Evolutionary conservation across 2,329 filamentous ascomycete genomes (phyloP), one percentile per base, ranked within the genome.

Genomic region (Talaromyces islandicus): DNA sequence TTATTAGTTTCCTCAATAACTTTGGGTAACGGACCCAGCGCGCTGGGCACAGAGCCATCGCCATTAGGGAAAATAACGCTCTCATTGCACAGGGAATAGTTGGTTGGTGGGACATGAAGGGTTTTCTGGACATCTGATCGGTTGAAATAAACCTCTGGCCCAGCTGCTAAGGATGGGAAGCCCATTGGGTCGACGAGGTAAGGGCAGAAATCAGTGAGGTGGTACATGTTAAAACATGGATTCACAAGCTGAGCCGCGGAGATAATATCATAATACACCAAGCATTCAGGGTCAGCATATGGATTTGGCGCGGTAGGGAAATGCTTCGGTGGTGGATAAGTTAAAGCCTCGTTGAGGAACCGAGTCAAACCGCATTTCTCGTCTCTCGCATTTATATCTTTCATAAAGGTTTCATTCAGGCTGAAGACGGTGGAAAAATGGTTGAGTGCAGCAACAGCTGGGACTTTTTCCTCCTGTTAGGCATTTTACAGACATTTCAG

Each of bases 201-300:
- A 0, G 90, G 90, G 69, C 90, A 94, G 12, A 86, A 88, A 4
- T 85, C 86, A 1, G 84, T 84, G 12, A 93, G 82, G 57, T 89
- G 84, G 74, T 93, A 93, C 11, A 89, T 77, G 70, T 91, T 85
- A 74, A 89, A 95, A 77, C 91, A 94, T 0, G 90, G 90, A 75
- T 94, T 94, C 35, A 84, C 72, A 1, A 77, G 68, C 5, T 77
- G 63, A 7, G 81, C 81, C 29, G 85, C 87, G 0, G 78, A 65
- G 66, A 77, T 77, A 35, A 90, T 82, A 25, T 82, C 76, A 59
- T 80, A 71, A 67, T 81, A 88, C 19, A 90, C 67, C 56, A 79
- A 77, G 70, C 89, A 92, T 0, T 74, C 59, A 12, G 27, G 9
- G 54, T 56, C 7, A 21, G 3, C 1, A 19, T 46, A 68, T 0